phyloP scores from a whole-genome alignment of 192 early-diverging fungal species.

The Coemansia sp. region DNA sequence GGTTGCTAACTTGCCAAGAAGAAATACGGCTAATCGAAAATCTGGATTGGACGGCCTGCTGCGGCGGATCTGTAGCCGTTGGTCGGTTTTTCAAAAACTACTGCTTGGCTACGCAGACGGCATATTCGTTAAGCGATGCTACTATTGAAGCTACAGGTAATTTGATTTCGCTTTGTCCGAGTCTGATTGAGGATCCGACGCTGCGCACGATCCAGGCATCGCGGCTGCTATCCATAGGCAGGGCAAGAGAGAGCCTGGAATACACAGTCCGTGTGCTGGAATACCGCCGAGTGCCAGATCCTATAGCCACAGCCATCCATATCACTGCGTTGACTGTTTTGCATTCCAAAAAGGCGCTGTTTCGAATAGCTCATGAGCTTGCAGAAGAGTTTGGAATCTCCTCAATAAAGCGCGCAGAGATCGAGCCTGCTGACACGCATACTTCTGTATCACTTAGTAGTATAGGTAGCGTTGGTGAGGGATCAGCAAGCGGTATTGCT shows the following conservation, averaged over 20 bases:
- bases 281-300: constrained; percentile 37
- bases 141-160: constrained; percentile 22
- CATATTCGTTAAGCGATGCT: constrained; percentile 20
- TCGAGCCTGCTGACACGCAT: constrained; percentile 41
- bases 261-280: constrained; percentile 38
- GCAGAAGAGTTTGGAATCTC: constrained; percentile 55
- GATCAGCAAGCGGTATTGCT: constrained; percentile 5
- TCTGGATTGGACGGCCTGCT: constrained; percentile 35
- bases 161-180: constrained; percentile 24
- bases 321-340: constrained; percentile 42
- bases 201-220: constrained; percentile 50
- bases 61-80: constrained; percentile 26
- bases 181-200: constrained; percentile 23
- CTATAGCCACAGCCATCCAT: constrained; percentile 42
- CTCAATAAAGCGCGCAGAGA: constrained; percentile 43
- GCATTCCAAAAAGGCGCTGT: constrained; percentile 40
- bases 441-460: constrained; percentile 3
- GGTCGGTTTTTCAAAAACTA: constrained; percentile 42
- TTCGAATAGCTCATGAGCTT: constrained; percentile 50
- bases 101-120: constrained; percentile 43
- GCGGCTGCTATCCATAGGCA: constrained; percentile 39
- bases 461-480: background rate
- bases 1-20: constrained; percentile 38
- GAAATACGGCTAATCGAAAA: constrained; percentile 24
- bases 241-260: constrained; percentile 25